phyloP scores from a whole-genome alignment of 495 filamentous ascomycete genomes.

The Pseudotulostoma volvatum region DNA sequence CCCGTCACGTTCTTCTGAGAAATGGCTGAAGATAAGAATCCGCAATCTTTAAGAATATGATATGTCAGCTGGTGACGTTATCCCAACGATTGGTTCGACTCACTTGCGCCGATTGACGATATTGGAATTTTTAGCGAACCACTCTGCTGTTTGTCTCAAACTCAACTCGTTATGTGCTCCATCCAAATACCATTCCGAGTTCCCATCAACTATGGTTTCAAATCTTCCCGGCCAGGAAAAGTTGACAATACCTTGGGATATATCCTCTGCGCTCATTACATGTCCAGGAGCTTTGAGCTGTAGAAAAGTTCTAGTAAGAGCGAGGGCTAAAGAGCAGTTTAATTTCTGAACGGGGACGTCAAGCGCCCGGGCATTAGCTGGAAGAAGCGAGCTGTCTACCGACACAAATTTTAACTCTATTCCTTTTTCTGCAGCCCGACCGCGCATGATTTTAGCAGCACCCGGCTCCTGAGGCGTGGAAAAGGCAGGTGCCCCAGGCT shows the following conservation, averaged over 20 bases:
- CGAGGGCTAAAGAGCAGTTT: constrained; percentile 26
- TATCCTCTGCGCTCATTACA: constrained; percentile 9
- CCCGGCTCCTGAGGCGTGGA: constrained; percentile 43
- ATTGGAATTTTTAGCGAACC: constrained; percentile 19
- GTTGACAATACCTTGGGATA: constrained; percentile 19
- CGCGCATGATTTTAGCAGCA: constrained; percentile 40
- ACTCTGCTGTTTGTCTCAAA: constrained; percentile 21
- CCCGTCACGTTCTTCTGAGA: constrained; percentile 23
- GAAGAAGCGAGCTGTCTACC: constrained; percentile 30
- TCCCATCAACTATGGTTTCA: constrained; percentile 18
- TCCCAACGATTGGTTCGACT: constrained; percentile 1
- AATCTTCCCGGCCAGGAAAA: constrained; percentile 30
- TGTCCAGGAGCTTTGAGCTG: constrained; percentile 8
- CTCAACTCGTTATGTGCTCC: constrained; percentile 34
- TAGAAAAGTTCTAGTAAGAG: constrained; percentile 13
- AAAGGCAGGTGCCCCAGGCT: constrained; percentile 45
- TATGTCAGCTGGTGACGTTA: constrained; percentile 1
- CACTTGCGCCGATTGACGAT: constrained; percentile 8
- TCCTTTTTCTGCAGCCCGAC: constrained; percentile 46
- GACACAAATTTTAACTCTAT: constrained; percentile 38
- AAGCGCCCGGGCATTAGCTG: constrained; percentile 9
- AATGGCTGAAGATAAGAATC: constrained; percentile 26
- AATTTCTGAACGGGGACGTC: constrained; percentile 20
- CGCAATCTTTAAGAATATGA: constrained; percentile 3
- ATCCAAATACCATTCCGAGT: constrained; percentile 28